These are phyloP conservation scores for Umbelopsis sp. DNA, from an alignment of 192 early-diverging fungal genomes.

Conservation along the genomic window DNA sequence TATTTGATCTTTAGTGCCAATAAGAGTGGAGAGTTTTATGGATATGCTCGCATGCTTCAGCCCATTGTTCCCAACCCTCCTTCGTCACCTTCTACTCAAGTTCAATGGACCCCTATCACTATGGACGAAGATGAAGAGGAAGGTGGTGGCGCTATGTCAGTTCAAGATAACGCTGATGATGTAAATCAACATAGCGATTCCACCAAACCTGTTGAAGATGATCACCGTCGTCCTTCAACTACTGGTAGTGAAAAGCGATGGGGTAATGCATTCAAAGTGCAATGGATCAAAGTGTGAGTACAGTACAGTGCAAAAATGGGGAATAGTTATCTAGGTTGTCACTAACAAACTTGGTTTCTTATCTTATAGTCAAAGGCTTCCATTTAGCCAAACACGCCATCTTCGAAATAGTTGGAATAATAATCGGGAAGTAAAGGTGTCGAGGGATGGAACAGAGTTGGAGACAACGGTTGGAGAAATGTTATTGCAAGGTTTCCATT, in stretches of 20 bases:
- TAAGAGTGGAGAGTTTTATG: slow-evolving; percentile 57
- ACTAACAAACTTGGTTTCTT: background rate
- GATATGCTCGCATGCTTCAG: slow-evolving; percentile 40
- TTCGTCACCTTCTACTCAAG: background rate
- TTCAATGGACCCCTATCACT: slow-evolving; percentile 31
- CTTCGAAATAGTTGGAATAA: slow-evolving; percentile 49
- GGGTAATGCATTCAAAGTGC: slow-evolving; percentile 46
- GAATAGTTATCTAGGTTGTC: background rate
- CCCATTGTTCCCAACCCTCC: slow-evolving; percentile 14
- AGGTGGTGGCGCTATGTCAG: background rate
- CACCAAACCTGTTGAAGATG: background rate
- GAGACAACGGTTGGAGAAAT: slow-evolving; percentile 44
- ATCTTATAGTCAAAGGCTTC: slow-evolving; percentile 42
- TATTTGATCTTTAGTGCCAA: slow-evolving; percentile 55
- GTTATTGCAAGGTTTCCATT: slow-evolving; percentile 40
- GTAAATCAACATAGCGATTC: background rate
- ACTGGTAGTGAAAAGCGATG: slow-evolving; percentile 37
- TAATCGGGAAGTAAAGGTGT: slow-evolving; percentile 51
- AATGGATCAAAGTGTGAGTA: slow-evolving; percentile 54
- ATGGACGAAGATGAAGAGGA: slow-evolving; percentile 33
- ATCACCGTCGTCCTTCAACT: background rate
- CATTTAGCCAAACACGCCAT: slow-evolving; percentile 45
- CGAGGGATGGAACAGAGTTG: slow-evolving; percentile 51
- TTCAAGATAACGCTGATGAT: slow-evolving; percentile 25
- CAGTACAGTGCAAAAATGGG: background rate